Conservation (phyloP, 2,329 filamentous ascomycete genomes). For the Hypoxylon sp. region DNA sequence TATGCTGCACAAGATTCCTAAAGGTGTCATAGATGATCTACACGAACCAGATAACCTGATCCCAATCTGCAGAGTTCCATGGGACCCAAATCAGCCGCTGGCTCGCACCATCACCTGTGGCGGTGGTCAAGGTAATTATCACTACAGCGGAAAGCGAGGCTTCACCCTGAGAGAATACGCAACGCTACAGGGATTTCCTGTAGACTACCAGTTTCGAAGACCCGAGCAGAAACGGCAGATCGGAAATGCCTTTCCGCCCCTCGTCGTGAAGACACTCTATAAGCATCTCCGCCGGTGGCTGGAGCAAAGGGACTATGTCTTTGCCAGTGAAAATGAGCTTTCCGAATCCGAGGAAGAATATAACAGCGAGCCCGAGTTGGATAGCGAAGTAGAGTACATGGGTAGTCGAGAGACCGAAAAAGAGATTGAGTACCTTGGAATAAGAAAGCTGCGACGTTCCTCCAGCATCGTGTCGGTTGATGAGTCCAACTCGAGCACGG, state of each 20-base stretch:
- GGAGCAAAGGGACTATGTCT: conserved; percentile 57
- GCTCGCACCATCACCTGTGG: conserved; percentile 73
- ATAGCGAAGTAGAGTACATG: conserved; percentile 39
- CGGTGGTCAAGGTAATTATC: conserved; percentile 68
- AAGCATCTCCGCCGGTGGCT: conserved; percentile 62
- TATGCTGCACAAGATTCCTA: conserved; percentile 54
- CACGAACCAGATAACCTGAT: conserved; percentile 54
- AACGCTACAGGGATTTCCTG: conserved; percentile 76
- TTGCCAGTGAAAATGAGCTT: conserved; percentile 32
- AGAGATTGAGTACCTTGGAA: conserved; percentile 40
- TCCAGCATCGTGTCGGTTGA: conserved; percentile 24
- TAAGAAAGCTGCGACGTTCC: conserved; percentile 15
- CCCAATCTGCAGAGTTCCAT: conserved; percentile 52
- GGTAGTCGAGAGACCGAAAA: conserved; percentile 28
- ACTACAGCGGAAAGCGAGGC: conserved; percentile 71
- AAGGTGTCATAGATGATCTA: conserved; percentile 49
- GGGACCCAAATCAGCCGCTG: conserved; percentile 61
- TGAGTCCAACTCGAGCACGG: conserved; percentile 24
- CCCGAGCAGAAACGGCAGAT: conserved; percentile 71
- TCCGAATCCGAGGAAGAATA: conserved; percentile 39
- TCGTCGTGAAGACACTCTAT: conserved; percentile 63
- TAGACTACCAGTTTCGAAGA: conserved; percentile 66
- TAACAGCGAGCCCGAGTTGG: conserved; percentile 15
- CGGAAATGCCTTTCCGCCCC: conserved; percentile 82
- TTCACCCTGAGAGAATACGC: conserved; percentile 78